phyloP scores from a whole-genome alignment of 495 filamentous ascomycete genomes.

The Glonium stellatum region DNA sequence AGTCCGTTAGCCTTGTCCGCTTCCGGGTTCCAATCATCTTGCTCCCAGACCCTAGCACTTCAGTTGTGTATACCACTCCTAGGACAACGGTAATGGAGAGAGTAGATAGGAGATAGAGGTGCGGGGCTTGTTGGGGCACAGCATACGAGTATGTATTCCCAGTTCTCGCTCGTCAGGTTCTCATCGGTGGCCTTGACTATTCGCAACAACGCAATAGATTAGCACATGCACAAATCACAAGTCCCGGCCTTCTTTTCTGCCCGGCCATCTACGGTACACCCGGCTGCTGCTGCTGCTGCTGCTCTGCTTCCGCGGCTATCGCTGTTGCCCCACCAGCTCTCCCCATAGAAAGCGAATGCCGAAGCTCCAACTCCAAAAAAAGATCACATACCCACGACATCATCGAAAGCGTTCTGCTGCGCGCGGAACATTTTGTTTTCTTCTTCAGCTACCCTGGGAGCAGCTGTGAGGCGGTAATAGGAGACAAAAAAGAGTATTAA shows the following conservation, averaged over 20 bases:
- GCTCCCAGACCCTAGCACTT: background rate
- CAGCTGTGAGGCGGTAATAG: background rate
- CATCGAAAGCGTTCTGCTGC: conserved; percentile 73
- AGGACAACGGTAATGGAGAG: background rate
- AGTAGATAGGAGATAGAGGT: background rate
- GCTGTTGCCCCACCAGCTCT: background rate
- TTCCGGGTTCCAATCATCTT: background rate
- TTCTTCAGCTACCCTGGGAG: background rate
- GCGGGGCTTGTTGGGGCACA: background rate
- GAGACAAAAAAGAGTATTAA: background rate
- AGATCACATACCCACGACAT: conserved; percentile 65
- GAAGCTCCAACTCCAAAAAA: background rate
- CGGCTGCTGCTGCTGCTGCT: background rate
- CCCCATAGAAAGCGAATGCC: background rate
- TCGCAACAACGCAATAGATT: too few relatives aligned
- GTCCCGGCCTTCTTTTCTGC: background rate
- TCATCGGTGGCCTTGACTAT: conserved; percentile 97
- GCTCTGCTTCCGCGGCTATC: background rate
- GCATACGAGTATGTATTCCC: conserved; percentile 86
- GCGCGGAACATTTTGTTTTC: conserved; percentile 62
- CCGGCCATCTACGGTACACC: background rate
- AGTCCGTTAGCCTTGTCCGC: conserved; percentile 12
- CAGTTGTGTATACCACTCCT: background rate
- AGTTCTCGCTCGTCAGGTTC: conserved; percentile 96
- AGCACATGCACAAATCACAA: background rate